Evolutionary conservation across 441 rosid genomes (phyloP).

Genomic region (Euphorbia schlechtendalii): DNA sequence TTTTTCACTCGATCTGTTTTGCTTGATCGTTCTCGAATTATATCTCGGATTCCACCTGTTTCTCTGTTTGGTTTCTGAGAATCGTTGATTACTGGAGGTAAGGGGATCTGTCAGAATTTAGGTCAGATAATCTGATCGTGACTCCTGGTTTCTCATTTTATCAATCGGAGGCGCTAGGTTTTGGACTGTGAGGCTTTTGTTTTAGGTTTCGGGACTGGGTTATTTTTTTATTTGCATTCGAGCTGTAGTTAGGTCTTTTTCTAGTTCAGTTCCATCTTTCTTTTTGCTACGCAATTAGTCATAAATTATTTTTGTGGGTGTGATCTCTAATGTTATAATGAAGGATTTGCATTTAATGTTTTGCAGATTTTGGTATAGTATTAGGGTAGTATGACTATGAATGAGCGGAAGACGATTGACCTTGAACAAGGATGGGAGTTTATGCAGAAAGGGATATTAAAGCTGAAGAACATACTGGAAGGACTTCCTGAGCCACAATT

Average conservation of each 20-base stretch:
- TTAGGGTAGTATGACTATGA: slow-evolving; percentile 43
- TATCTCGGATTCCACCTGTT: slow-evolving; percentile 4
- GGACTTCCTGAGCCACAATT: slow-evolving; percentile 58
- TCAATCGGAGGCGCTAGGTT: not conserved
- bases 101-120: not conserved
- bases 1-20: not conserved
- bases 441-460: slow-evolving; percentile 79
- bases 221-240: not conserved
- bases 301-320: not conserved
- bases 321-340: not conserved
- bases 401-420: slow-evolving; percentile 66
- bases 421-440: slow-evolving; percentile 95
- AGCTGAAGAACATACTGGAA: slow-evolving; percentile 74
- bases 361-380: slow-evolving; percentile 14
- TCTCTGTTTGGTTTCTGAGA: not conserved
- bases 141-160: not conserved
- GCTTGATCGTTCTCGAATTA: not conserved
- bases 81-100: not conserved
- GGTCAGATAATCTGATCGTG: not conserved
- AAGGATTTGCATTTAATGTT: slow-evolving; percentile 5
- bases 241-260: slow-evolving; percentile 3
- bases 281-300: no score
- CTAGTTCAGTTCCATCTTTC: not conserved
- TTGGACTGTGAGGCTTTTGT: not conserved
- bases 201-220: not conserved